phyloP scores from a whole-genome alignment of 2,329 filamentous ascomycete genomes.

The Alternaria conjuncta region DNA sequence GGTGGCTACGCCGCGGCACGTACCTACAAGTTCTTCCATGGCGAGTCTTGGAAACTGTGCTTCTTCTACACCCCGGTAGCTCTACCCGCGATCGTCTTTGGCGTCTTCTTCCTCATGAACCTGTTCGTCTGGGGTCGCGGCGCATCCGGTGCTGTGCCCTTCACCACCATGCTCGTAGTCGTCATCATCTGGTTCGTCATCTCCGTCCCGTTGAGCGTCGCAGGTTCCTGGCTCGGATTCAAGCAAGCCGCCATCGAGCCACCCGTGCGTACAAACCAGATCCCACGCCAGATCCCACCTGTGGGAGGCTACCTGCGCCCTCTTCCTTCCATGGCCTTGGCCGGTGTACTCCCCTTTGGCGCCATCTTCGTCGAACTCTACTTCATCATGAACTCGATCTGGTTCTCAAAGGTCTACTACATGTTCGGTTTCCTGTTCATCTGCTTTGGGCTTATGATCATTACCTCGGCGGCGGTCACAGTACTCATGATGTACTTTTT shows the following conservation, averaged over 20 bases:
- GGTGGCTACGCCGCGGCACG: conserved; percentile 89
- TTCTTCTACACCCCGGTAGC: conserved; percentile 86
- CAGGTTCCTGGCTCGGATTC: conserved; percentile 93
- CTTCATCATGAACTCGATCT: conserved; percentile 99
- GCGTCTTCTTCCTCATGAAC: conserved; percentile 89
- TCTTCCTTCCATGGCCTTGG: conserved; percentile 87
- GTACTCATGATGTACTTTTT: conserved; percentile 96
- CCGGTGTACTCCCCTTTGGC: conserved; percentile 90
- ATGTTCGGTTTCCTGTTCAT: conserved; percentile 99
- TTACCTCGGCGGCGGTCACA: conserved; percentile 90
- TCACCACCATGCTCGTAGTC: conserved; percentile 95
- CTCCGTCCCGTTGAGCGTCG: conserved; percentile 87
- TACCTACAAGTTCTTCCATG: conserved; percentile 92
- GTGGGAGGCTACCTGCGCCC: conserved; percentile 82
- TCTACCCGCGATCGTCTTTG: conserved; percentile 85
- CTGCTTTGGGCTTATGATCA: conserved; percentile 96
- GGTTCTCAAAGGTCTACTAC: conserved; percentile 99
- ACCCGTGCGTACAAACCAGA: conserved; percentile 95
- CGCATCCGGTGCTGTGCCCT: conserved; percentile 92
- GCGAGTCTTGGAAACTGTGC: conserved; percentile 93
- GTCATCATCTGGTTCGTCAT: conserved; percentile 97
- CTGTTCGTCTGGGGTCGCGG: conserved; percentile 94
- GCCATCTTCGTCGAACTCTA: conserved; percentile 98
- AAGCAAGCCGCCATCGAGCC: conserved; percentile 71
- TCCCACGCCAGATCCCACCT: conserved; percentile 93